A percentile compares a stretch with the other conserved stretches of the same genome.
phyloP scores from a whole-genome alignment of 2,329 filamentous ascomycete genomes.

The Capronia epimyces region DNA sequence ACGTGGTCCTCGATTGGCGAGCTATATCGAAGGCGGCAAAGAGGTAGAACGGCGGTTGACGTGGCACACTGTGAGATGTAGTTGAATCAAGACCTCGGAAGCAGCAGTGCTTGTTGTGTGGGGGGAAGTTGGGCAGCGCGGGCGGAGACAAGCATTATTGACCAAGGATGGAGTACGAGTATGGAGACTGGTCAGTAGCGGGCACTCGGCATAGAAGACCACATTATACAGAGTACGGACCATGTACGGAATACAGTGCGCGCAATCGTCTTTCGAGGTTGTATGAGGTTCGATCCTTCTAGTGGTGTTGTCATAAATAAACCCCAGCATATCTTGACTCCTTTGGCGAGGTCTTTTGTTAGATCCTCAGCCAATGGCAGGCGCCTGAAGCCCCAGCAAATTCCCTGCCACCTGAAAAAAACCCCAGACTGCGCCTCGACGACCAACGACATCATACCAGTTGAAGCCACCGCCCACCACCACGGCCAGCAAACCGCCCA shows the following conservation, averaged over 20 bases:
- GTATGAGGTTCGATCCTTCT: too few relatives aligned
- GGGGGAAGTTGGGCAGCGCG: neutral
- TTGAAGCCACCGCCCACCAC: conserved; percentile 2
- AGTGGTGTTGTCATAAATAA: too few relatives aligned
- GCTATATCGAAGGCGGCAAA: too few relatives aligned
- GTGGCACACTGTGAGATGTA: conserved; percentile 3
- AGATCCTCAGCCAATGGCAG: too few relatives aligned
- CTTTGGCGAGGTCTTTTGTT: too few relatives aligned
- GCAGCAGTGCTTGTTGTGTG: neutral
- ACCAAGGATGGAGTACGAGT: neutral
- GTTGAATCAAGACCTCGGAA: neutral
- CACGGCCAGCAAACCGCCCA: neutral
- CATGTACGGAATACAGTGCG: too few relatives aligned
- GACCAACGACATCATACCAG: conserved; percentile 20
- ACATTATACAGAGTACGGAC: too few relatives aligned
- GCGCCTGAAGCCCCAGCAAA: too few relatives aligned
- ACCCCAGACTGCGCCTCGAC: conserved; percentile 14
- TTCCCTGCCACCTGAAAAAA: conserved; percentile 14
- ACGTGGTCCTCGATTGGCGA: too few relatives aligned
- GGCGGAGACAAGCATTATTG: neutral
- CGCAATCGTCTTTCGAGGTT: too few relatives aligned
- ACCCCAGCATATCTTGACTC: too few relatives aligned
- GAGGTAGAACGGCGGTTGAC: neutral
- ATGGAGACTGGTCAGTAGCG: neutral
- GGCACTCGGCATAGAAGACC: neutral